Conservation (phyloP, 2,329 filamentous ascomycete genomes). For the Chrysoporthe deuterocubensis region DNA sequence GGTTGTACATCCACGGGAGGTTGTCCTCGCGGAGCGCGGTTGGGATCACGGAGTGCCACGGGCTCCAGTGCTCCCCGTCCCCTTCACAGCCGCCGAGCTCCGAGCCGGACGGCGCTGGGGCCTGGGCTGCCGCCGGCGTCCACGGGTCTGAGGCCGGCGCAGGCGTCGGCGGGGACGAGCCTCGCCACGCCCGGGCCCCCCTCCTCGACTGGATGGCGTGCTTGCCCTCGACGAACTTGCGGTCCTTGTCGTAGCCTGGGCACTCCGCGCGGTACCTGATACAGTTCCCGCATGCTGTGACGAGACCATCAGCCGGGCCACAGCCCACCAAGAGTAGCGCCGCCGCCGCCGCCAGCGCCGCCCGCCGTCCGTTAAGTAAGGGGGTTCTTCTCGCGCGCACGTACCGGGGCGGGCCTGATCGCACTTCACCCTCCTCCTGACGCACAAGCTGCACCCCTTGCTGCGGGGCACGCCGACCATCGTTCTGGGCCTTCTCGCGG, state of each 20-base stretch:
- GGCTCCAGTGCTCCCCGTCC: neutral
- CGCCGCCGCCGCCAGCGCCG: no score
- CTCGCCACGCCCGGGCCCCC: neutral
- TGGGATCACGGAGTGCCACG: neutral
- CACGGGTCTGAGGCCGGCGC: neutral
- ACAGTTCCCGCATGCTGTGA: slow-evolving; percentile 42
- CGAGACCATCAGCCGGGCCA: neutral
- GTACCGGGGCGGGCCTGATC: slow-evolving; percentile 46
- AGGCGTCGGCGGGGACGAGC: slow-evolving; percentile 9
- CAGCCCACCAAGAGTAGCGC: no score
- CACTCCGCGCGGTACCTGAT: slow-evolving; percentile 43
- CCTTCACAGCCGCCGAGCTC: neutral
- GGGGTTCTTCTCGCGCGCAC: neutral
- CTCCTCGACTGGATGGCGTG: slow-evolving; percentile 41
- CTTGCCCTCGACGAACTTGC: slow-evolving; percentile 47
- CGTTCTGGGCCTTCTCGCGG: neutral
- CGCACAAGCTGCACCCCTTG: slow-evolving; percentile 45
- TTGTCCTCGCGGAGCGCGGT: slow-evolving; percentile 6
- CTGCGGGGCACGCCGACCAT: slow-evolving; percentile 46
- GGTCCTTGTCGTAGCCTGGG: slow-evolving; percentile 44
- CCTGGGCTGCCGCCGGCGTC: slow-evolving; percentile 1
- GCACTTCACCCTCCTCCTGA: slow-evolving; percentile 49
- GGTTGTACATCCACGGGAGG: slow-evolving; percentile 16
- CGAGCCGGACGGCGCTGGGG: neutral
- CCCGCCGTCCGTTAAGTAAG: neutral